Evolutionary conservation across 768 basidiomycete genomes (phyloP), one percentile per base, ranked within the genome.

Genomic region (Boletus subcaerulescens): DNA sequence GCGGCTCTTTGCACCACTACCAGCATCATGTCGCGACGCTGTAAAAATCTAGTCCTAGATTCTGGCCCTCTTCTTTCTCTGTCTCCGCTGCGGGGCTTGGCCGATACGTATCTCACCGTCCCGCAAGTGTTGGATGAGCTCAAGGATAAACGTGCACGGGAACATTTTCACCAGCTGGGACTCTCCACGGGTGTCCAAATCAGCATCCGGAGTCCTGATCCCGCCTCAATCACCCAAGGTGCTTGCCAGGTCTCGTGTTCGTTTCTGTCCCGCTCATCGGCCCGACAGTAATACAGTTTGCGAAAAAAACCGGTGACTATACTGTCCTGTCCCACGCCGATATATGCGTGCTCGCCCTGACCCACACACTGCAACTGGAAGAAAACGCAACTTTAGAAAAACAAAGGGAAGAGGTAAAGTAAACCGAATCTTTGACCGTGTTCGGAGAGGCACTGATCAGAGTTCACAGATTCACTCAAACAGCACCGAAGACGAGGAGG

Each of bases 231-330:
- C 67, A 71, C 82, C 55, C 79, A 83, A 62, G 83, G 86, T 86
- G 53, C 45, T 79, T 66, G 13, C 22, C 9, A 56, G 7, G 29
- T 44, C 26, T 26, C 35, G 24, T 48, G 29, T 45, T 60, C 26
- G 10, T 24, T 33, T 53, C 55, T 50, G 8, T 57, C 32, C 51
- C 58, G 49, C 56, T 67, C 55, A 65, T 24, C 31, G 42, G 51
- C 3, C 48, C 55, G 57, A 41, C 66, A 98, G 97, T 96, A 5
- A 91, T 89, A 52, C 87, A 88, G 57, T 87, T 85, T 72, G 92
- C 97, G 4, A 96, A 93, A 77, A 91, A 91, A 77, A 96, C 96
- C 0, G 97, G 97, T 68, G 97, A 99, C 72, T 95, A 93, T 67
- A 77, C 91, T 41, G 95, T 93, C 45, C 78, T 99, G 38, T 97